phyloP scores from a whole-genome alignment of 2,329 filamentous ascomycete genomes.

The Monilinia fructigena region DNA sequence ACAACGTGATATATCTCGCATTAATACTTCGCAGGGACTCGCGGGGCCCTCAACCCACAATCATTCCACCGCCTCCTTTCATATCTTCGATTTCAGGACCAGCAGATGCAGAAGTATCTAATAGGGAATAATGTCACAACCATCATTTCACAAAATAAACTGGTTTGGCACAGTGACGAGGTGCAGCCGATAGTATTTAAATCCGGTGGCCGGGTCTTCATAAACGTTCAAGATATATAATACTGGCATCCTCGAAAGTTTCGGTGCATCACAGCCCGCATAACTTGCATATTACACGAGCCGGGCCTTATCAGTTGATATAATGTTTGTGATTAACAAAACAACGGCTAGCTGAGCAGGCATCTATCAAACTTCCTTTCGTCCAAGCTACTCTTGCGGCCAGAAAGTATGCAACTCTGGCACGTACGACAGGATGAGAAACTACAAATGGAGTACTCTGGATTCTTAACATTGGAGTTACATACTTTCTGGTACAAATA shows the following conservation, averaged over 20 bases:
- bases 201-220: not conserved
- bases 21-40: not conserved
- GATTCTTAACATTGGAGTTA: too few species aligned
- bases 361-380: not conserved
- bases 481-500: too few species aligned
- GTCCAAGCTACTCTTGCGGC: not conserved
- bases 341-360: not conserved
- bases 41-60: not conserved
- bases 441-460: too few species aligned
- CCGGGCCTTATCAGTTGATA: not conserved
- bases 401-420: too few species aligned
- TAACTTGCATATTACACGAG: not conserved
- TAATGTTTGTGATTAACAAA: not conserved
- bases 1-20: constrained; percentile 1
- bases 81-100: not conserved
- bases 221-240: not conserved
- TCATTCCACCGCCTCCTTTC: not conserved
- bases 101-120: not conserved
- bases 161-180: not conserved
- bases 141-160: not conserved
- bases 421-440: too few species aligned
- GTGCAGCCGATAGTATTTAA: not conserved
- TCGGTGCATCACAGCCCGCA: not conserved
- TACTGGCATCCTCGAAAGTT: not conserved
- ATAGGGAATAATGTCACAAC: not conserved